Percentiles rank a stretch among this genome's conserved stretches.
Conservation (phyloP, 75 land plant species). For the Cunninghamia lanceolata region DNA sequence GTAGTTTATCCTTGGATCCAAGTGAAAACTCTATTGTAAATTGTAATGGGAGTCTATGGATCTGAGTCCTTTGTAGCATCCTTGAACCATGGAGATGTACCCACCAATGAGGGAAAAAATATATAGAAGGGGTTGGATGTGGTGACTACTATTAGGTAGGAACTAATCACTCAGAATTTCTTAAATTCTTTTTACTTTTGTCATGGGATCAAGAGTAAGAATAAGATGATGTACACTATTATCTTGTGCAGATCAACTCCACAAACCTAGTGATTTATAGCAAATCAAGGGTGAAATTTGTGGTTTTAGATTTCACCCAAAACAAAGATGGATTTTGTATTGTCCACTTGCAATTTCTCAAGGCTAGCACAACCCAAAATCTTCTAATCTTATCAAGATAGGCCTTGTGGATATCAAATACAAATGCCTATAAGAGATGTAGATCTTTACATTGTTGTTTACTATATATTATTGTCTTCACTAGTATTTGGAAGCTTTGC, state of each 20-base stretch:
- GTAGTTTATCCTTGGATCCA: too few species aligned
- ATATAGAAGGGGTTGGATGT: conserved; percentile 44
- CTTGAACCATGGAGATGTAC: conserved; percentile 27
- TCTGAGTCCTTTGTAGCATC: conserved; percentile 33
- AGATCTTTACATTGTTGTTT: too few species aligned
- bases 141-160: conserved; percentile 44
- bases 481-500: too few species aligned
- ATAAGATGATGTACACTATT: not conserved
- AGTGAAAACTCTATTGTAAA: not conserved
- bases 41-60: conserved; percentile 40
- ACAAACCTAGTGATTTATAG: not conserved
- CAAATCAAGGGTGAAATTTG: not conserved
- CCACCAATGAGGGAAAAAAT: conserved; percentile 29
- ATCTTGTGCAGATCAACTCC: conserved; percentile 1
- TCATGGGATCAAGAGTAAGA: not conserved
- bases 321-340: conserved; percentile 45
- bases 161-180: not conserved
- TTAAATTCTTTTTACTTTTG: not conserved
- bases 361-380: conserved; percentile 35
- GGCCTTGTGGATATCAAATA: conserved; percentile 55
- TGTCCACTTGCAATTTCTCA: conserved; percentile 38
- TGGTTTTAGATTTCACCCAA: not conserved
- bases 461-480: too few species aligned
- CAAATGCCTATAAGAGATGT: too few species aligned
- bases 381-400: conserved; percentile 11